A percentile compares a stretch with the other conserved stretches of the same genome.
These are phyloP conservation scores for Starmerella stigmatis DNA, from an alignment of 805 yeast genomes.

Conservation along the genomic window DNA sequence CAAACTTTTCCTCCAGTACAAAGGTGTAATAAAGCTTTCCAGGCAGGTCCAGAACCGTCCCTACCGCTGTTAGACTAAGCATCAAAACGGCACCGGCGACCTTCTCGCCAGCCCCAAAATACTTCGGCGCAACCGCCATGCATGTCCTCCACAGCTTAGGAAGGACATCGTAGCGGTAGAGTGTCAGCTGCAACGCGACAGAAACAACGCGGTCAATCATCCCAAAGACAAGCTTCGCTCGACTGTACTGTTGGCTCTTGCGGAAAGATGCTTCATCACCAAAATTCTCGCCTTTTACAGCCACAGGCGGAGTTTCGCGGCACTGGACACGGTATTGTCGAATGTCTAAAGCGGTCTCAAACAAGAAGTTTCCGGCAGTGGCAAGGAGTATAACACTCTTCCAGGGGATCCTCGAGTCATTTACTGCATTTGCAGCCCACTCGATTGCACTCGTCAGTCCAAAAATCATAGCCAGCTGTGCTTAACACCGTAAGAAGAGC, in stretches of 20 bases:
- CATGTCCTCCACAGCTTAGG: slow-evolving; percentile 53
- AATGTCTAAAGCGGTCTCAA: slow-evolving; percentile 60
- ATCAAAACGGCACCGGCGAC: slow-evolving; percentile 3
- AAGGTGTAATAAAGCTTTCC: slow-evolving; percentile 65
- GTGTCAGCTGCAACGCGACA: slow-evolving; percentile 30
- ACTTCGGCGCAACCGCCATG: slow-evolving; percentile 9
- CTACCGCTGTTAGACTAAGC: slow-evolving; percentile 31
- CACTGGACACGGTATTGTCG: slow-evolving; percentile 51
- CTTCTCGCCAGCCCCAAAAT: slow-evolving; percentile 34
- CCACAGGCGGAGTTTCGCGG: slow-evolving; percentile 43
- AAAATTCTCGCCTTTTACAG: slow-evolving; percentile 56
- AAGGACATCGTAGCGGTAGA: slow-evolving; percentile 43
- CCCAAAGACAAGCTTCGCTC: slow-evolving; percentile 65
- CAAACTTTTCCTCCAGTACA: slow-evolving; percentile 83
- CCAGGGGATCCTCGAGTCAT: slow-evolving; percentile 44
- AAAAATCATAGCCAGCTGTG: not conserved
- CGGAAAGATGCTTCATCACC: slow-evolving; percentile 62
- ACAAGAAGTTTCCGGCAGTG: slow-evolving; percentile 60
- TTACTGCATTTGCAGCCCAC: not conserved
- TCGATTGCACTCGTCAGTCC: not conserved
- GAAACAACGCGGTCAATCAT: slow-evolving; percentile 44
- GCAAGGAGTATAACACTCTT: slow-evolving; percentile 62
- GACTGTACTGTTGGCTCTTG: slow-evolving; percentile 67
- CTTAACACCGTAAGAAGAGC: too few relatives aligned
- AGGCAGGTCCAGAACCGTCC: slow-evolving; percentile 54